A percentile compares a stretch with the other conserved stretches of the same genome.
These are phyloP conservation scores for Mortierella polycephala DNA, from an alignment of 371 early-diverging fungal species.

Conservation along the genomic window DNA sequence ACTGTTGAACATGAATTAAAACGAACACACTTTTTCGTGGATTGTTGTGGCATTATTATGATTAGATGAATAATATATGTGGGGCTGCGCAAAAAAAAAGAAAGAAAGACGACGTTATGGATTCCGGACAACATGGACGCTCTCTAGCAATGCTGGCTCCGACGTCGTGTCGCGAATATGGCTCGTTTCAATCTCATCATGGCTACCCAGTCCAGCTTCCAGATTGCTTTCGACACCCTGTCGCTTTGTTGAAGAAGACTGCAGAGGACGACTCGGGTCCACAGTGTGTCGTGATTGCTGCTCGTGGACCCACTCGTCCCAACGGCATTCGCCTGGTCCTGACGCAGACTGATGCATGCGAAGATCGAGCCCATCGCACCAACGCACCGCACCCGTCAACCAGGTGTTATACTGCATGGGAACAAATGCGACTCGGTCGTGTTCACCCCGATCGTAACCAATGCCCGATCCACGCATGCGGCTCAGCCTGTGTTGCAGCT, in stretches of 20 bases:
- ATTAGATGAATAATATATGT: not conserved
- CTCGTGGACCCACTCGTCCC: slow-evolving; percentile 26
- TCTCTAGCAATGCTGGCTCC: slow-evolving; percentile 20
- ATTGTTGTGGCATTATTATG: not conserved
- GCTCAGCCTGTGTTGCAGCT: slow-evolving; percentile 34
- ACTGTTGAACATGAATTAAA: not conserved
- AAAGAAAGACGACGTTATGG: not conserved
- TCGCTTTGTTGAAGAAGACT: slow-evolving; percentile 7
- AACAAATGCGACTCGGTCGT: slow-evolving; percentile 50
- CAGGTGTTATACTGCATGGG: slow-evolving; percentile 57
- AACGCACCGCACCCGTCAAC: slow-evolving; percentile 46
- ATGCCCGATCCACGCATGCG: slow-evolving; percentile 52
- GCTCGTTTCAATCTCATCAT: not conserved
- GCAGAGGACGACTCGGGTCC: not conserved
- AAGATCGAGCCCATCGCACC: slow-evolving; percentile 56
- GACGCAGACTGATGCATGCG: slow-evolving; percentile 30
- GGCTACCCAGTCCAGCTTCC: slow-evolving; percentile 4
- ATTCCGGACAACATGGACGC: slow-evolving; percentile 25
- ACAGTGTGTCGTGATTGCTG: slow-evolving; percentile 5
- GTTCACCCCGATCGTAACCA: slow-evolving; percentile 43
- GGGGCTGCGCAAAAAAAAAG: not conserved
- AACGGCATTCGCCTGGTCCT: slow-evolving; percentile 1
- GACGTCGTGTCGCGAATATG: slow-evolving; percentile 23
- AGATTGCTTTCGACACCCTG: slow-evolving; percentile 3
- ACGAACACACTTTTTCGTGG: too few species aligned